These are phyloP conservation scores for Chalciporus sp. DNA, from an alignment of 1,284 basidiomycete species.

Conservation along the genomic window DNA sequence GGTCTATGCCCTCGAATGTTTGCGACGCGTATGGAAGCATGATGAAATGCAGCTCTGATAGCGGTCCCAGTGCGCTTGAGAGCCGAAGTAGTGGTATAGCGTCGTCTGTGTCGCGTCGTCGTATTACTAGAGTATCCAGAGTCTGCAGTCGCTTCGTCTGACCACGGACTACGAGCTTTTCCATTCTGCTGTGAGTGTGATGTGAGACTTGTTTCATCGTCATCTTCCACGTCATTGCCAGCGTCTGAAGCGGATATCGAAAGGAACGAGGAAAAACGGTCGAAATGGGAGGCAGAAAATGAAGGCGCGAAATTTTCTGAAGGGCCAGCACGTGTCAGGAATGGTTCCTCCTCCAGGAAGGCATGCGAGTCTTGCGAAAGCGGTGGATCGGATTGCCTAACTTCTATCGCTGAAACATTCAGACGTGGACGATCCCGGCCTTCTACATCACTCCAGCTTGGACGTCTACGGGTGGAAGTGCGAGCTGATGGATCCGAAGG, in stretches of 20 bases:
- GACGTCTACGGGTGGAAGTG: slow-evolving; percentile 49
- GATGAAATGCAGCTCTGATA: slow-evolving; percentile 62
- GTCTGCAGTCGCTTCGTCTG: slow-evolving; percentile 35
- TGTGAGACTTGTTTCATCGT: slow-evolving; percentile 57
- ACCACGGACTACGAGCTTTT: slow-evolving; percentile 30
- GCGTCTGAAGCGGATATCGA: slow-evolving; percentile 42
- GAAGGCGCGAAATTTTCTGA: slow-evolving; percentile 22
- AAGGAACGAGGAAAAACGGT: slow-evolving; percentile 53
- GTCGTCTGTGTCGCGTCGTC: slow-evolving; percentile 44
- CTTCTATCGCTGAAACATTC: slow-evolving; percentile 26
- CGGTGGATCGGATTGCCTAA: slow-evolving; percentile 21
- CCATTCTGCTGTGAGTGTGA: slow-evolving; percentile 39
- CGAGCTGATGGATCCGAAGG: slow-evolving; percentile 41
- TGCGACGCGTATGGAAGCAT: slow-evolving; percentile 81
- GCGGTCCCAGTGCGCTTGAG: slow-evolving; percentile 59
- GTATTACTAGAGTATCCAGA: slow-evolving; percentile 41
- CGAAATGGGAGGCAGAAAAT: slow-evolving; percentile 43
- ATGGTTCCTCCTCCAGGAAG: slow-evolving; percentile 47
- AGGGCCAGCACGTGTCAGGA: slow-evolving; percentile 42
- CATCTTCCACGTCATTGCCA: slow-evolving; percentile 53
- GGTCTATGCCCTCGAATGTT: slow-evolving; percentile 73
- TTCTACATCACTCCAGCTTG: slow-evolving; percentile 57
- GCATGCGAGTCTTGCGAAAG: slow-evolving; percentile 17
- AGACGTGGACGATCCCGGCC: slow-evolving; percentile 47
- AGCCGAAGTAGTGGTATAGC: slow-evolving; percentile 52